Conservation (phyloP, 495 filamentous ascomycete species). For the Aspergillus carlsbadensis region DNA sequence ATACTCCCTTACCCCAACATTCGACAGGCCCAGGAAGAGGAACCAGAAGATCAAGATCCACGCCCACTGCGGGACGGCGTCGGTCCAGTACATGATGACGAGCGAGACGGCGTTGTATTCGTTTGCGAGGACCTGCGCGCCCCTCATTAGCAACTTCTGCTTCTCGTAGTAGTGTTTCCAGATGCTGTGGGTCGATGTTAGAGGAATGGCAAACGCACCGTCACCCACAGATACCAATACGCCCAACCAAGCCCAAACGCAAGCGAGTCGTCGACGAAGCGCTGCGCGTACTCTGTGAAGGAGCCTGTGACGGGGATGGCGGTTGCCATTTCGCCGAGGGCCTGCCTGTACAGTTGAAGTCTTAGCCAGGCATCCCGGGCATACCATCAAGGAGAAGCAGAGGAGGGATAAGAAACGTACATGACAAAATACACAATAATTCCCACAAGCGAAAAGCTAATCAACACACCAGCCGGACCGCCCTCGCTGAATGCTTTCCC, state of each 20-base stretch:
- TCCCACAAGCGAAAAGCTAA: constrained; percentile 61
- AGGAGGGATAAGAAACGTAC: constrained; percentile 17
- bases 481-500: constrained; percentile 60
- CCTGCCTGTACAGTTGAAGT: constrained; percentile 34
- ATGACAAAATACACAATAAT: constrained; percentile 66
- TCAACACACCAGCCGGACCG: constrained; percentile 61
- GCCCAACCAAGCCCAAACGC: constrained; percentile 55
- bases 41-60: constrained; percentile 72
- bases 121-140: constrained; percentile 45
- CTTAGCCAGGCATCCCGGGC: no score
- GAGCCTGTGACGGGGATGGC: constrained; percentile 53
- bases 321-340: constrained; percentile 58
- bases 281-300: constrained; percentile 55
- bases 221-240: constrained; percentile 61
- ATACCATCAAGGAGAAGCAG: no score
- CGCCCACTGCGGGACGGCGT: constrained; percentile 51
- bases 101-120: constrained; percentile 53
- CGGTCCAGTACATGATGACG: constrained; percentile 40
- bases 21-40: constrained; percentile 59
- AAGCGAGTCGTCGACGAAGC: constrained; percentile 54
- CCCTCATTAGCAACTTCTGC: no score
- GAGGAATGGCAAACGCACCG: constrained; percentile 21
- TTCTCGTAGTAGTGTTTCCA: no score
- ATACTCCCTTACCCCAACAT: constrained; percentile 49
- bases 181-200: no score